Base-by-base conservation (phyloP, 2,329 filamentous ascomycete species). In the Fusarium zealandicum region DNA sequence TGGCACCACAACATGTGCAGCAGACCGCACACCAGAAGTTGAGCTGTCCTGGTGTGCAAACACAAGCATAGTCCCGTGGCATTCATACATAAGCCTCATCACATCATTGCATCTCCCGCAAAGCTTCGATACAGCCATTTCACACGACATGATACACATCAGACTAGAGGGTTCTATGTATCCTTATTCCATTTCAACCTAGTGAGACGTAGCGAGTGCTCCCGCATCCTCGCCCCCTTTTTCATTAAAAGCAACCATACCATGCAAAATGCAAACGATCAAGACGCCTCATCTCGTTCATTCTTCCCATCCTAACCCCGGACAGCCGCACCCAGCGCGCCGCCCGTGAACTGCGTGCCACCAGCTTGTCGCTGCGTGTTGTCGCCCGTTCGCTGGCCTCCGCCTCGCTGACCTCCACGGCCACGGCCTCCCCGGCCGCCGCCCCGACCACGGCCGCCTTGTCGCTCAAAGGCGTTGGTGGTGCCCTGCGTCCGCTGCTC, bases 401-500 rank as follows among this genome's bases (percentile, higher is more conserved):
- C 85, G 39, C 75, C 72, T 59, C 82, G 77, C 30, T 85, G 78
- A 47, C 87, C 87, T 36, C 87, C 85, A 35, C 85, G 76, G 41
- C 88, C 83, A 22, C 82, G 80, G 35, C 89, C 87, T 57, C 88
- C 84, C 16, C 76, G 85, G 70, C 73, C 74, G 46, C 86, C 90
- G 40, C 89, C 86, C 22, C 88, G 84, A 57, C 89, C 88, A 62
- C 89, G 84, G 51, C 90, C 90, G 63, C 91, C 90, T 80, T 96
- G 92, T 74, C 93, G 82, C 82, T 97, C 93, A 77, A 98, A 98
- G 22, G 92, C 93, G 71, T 96, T 96, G 54, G 91, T 88, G 66
- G 93, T 96, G 68, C 95, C 95, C 75, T 97, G 92, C 67, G 96
- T 98, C 73, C 95, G 87, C 75, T 97, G 93, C 82, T 99, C 95